Evolutionary conservation across 2,329 filamentous ascomycete genomes (phyloP).

Genomic region (Leptographium flavum): DNA sequence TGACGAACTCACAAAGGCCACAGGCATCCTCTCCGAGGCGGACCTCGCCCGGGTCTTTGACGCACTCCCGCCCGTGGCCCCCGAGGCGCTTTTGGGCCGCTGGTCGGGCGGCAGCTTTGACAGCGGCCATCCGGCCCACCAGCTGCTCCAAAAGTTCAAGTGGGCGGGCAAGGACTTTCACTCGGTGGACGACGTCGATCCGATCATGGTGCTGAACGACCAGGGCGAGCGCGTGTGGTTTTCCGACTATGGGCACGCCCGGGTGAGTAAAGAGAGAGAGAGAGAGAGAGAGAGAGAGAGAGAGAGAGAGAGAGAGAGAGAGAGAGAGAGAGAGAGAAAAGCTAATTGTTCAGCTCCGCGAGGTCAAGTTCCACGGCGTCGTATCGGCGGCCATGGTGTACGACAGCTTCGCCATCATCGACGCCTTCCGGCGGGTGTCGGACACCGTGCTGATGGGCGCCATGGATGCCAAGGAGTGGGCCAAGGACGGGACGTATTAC

Average conservation of each 20-base stretch:
- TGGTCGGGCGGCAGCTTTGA: conserved; percentile 1
- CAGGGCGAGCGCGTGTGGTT: neutral
- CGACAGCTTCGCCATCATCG: neutral
- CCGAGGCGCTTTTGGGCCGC: neutral
- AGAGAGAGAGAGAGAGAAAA: no score
- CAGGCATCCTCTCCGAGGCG: neutral
- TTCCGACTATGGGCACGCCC: neutral
- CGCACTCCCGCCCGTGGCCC: neutral
- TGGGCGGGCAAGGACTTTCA: conserved; percentile 3
- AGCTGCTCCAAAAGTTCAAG: neutral
- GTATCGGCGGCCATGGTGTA: conserved; percentile 1
- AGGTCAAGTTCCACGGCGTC: neutral
- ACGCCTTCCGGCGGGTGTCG: neutral
- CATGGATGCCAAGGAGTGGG: neutral
- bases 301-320: no score
- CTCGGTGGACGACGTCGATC: neutral
- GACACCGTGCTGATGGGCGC: neutral
- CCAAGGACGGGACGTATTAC: neutral
- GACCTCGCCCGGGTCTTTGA: neutral
- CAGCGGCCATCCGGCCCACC: neutral
- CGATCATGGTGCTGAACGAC: neutral
- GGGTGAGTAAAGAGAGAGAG: no score
- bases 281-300: no score
- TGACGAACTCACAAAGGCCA: neutral
- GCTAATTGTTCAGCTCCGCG: no score